phyloP scores from a whole-genome alignment of 1,139 yeast genomes.

The Pichia terricola region DNA sequence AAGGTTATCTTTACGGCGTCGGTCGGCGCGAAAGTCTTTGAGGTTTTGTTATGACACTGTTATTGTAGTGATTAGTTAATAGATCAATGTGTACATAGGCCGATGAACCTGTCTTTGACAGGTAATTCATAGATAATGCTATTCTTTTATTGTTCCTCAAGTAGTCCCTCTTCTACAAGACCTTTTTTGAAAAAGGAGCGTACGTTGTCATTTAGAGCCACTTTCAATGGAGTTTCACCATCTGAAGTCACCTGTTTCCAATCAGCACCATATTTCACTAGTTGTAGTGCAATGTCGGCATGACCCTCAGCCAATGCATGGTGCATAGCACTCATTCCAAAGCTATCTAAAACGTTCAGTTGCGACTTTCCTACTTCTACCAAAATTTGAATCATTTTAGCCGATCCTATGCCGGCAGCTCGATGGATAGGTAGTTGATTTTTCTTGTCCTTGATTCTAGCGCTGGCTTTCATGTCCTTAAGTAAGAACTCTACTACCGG shows the following conservation, averaged over 20 bases:
- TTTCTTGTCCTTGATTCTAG: constrained; percentile 55
- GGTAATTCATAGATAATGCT: no score
- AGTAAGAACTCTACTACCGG: constrained; percentile 45
- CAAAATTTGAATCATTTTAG: constrained; percentile 40
- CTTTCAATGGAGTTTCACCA: constrained; percentile 50
- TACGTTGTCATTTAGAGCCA: constrained; percentile 54
- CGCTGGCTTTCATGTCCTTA: constrained; percentile 44
- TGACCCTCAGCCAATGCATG: constrained; percentile 91
- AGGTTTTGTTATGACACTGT: no score
- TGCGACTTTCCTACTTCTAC: constrained; percentile 51
- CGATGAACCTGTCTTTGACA: no score
- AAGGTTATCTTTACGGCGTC: no score
- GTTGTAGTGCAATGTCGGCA: constrained; percentile 59
- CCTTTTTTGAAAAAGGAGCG: constrained; percentile 29
- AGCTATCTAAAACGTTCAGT: constrained; percentile 55
- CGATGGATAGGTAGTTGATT: constrained; percentile 67
- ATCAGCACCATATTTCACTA: constrained; percentile 66
- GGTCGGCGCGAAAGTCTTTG: no score
- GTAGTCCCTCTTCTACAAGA: constrained; percentile 3
- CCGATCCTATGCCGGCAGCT: constrained; percentile 74
- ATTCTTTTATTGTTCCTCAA: neutral
- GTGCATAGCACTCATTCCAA: constrained; percentile 83
- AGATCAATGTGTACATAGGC: no score
- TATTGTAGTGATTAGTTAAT: no score
- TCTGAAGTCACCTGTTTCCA: constrained; percentile 36